These are phyloP conservation scores for Stentor coeruleus DNA, from an alignment of 73 alveolate genomes.

Conservation along the genomic window DNA sequence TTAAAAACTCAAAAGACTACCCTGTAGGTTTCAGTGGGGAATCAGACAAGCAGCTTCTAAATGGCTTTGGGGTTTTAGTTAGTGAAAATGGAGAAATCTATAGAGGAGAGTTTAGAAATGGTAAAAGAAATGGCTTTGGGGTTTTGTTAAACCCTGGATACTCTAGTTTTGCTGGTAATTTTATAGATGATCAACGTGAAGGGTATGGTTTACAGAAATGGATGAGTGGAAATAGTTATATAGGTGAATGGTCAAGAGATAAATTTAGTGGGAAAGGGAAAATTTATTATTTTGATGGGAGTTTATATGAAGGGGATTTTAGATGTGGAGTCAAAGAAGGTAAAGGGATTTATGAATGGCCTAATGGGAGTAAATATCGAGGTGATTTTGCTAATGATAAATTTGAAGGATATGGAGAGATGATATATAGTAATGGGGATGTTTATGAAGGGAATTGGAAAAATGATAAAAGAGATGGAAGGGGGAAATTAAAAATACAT, in stretches of 20 bases:
- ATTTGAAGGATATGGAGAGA: constrained; percentile 50
- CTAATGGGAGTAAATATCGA: constrained; percentile 32
- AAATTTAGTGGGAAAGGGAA: constrained; percentile 34
- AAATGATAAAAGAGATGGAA: constrained; percentile 60
- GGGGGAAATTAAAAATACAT: constrained; percentile 37
- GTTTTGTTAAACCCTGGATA: neutral
- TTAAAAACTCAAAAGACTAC: neutral
- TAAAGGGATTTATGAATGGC: constrained; percentile 23
- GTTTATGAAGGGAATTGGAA: constrained; percentile 67
- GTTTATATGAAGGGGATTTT: constrained; percentile 31
- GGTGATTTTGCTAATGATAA: constrained; percentile 26
- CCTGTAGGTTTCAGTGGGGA: constrained; percentile 1
- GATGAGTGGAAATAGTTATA: constrained; percentile 7
- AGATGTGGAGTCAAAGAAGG: constrained; percentile 25
- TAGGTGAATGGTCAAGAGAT: constrained; percentile 20
- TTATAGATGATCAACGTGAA: constrained; percentile 23
- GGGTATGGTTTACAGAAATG: constrained; percentile 17
- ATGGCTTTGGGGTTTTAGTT: constrained; percentile 3
- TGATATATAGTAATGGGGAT: constrained; percentile 52
- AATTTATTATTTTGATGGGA: constrained; percentile 32
- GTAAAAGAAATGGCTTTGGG: constrained; percentile 17
- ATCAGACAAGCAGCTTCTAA: constrained; percentile 11
- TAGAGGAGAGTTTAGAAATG: constrained; percentile 20
- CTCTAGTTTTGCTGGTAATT: constrained; percentile 14
- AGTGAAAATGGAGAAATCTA: constrained; percentile 20